phyloP scores from a whole-genome alignment of 441 rosid genomes.

The Euphorbia schlechtendalii region DNA sequence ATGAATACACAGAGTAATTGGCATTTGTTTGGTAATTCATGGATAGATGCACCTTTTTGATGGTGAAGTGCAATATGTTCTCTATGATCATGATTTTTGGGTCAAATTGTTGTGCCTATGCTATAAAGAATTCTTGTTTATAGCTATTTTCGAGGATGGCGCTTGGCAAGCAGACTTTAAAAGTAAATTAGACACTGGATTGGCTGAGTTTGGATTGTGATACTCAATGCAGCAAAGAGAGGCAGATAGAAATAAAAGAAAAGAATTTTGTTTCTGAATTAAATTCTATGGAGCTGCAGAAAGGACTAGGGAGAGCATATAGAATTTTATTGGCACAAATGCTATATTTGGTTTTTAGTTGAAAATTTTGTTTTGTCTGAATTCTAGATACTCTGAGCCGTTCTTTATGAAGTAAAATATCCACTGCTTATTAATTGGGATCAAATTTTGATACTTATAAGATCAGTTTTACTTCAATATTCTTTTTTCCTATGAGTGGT shows the following conservation, averaged over 20 bases:
- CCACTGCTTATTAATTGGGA: neutral
- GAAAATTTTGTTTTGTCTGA: neutral
- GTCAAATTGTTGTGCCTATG: neutral
- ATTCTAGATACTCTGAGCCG: neutral
- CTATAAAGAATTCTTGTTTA: neutral
- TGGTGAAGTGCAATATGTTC: neutral
- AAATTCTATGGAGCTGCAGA: neutral
- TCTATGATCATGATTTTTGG: neutral
- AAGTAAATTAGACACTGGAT: neutral
- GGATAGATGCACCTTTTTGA: neutral
- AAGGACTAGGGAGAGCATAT: neutral
- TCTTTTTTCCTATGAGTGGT: constrained; percentile 9
- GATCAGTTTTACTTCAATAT: neutral
- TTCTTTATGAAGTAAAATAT: neutral
- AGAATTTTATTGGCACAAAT: neutral
- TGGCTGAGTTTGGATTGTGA: neutral
- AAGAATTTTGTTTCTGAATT: neutral
- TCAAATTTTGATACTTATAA: constrained; percentile 5
- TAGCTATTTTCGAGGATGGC: neutral
- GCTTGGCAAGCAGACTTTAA: neutral
- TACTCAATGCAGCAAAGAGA: neutral
- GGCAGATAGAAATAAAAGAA: neutral
- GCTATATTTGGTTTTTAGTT: too few relatives aligned
- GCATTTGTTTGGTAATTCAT: neutral
- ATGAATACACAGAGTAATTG: neutral